Evolutionary conservation across 768 basidiomycete genomes (phyloP), one percentile per base, ranked within the genome.

Genomic region (Termitomyces eurrhizus): DNA sequence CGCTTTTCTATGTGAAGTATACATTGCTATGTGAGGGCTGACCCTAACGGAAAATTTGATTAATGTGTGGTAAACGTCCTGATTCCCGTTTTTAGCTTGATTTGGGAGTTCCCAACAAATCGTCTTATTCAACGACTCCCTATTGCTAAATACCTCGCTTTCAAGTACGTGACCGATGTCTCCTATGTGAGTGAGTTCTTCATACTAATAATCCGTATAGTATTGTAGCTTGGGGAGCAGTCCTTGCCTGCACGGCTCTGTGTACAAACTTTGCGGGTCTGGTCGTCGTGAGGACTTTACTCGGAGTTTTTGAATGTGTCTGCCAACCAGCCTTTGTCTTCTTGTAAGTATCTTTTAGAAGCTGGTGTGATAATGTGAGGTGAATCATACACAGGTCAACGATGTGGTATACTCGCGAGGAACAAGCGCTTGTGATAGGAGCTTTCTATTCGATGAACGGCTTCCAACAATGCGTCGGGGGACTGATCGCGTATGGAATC

Each of bases 321-420:
- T 79, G 79, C 58, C 80, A 80, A 64, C 79, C 79, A 5, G 77
- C 77, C 4, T 79, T 81, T 57, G 77, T 80, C 24, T 79, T 73
- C 59, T 64, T 81, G 73, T 78, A 62, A 46, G 75, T 32, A 13
- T 6, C 52, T 48, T 54, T 13, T 39, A 33, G 9, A 37, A 32
- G 7, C 29, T 42, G 39, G 13, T 8, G 12, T 42, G 24, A 55
- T n/a, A 12, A 32, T 55, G 29, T 52, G 36, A 41, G 16, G 13
- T 44, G 21, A 26, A n/a, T 52, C 4, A 21, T 32, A 37, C 11
- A 26, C 56, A 79, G 77, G 55, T 78, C 82, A 8, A 77, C 79
- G 36, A 80, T 83, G 80, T 82, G 79, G 75, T 82, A 82, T 62
- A 80, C 75, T 11, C 74, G 80, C 32, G 77, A 78, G 18, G 82